Conservation (phyloP, 352 stramenopile species). For the Peronospora destructor region DNA sequence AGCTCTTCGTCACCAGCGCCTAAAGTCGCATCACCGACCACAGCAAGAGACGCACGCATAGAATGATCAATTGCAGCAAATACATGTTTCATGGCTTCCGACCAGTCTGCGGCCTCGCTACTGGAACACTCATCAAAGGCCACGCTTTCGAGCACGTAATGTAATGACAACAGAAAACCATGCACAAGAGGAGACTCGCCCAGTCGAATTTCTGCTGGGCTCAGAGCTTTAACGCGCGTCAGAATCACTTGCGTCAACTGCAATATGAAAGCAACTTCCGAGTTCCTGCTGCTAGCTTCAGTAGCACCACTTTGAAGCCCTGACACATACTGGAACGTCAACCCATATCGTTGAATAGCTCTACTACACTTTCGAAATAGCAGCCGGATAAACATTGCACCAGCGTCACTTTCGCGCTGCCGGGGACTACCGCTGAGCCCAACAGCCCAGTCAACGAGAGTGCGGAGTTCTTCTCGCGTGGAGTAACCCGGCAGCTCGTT, state of each 20-base stretch:
- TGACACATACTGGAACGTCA: constrained; percentile 24
- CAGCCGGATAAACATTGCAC: constrained; percentile 79
- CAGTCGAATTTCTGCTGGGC: constrained; percentile 22
- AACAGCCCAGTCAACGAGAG: constrained; percentile 62
- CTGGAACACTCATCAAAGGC: constrained; percentile 30
- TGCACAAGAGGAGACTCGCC: constrained; percentile 69
- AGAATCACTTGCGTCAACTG: constrained; percentile 50
- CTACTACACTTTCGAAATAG: constrained; percentile 58
- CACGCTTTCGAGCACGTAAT: constrained; percentile 68
- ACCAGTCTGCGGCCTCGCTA: constrained; percentile 33
- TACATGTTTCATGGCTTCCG: constrained; percentile 36
- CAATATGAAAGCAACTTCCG: constrained; percentile 46
- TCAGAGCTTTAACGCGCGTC: constrained; percentile 31
- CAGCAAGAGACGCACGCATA: constrained; percentile 56
- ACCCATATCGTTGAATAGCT: constrained; percentile 35
- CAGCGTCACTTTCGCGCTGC: constrained; percentile 79
- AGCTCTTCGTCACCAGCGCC: constrained; percentile 56
- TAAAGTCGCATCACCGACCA: constrained; percentile 70
- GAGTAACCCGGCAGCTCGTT: constrained; percentile 54
- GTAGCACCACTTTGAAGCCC: constrained; percentile 2
- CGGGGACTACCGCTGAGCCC: constrained; percentile 62
- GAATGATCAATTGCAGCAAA: constrained; percentile 50
- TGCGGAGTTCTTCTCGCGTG: constrained; percentile 30
- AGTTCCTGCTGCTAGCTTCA: constrained; percentile 7
- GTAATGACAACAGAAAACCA: constrained; percentile 63